A percentile compares a stretch with the other conserved stretches of the same genome.
These are phyloP conservation scores for Luffa aegyptiaca DNA, from an alignment of 306 rosid species.

Conservation along the genomic window DNA sequence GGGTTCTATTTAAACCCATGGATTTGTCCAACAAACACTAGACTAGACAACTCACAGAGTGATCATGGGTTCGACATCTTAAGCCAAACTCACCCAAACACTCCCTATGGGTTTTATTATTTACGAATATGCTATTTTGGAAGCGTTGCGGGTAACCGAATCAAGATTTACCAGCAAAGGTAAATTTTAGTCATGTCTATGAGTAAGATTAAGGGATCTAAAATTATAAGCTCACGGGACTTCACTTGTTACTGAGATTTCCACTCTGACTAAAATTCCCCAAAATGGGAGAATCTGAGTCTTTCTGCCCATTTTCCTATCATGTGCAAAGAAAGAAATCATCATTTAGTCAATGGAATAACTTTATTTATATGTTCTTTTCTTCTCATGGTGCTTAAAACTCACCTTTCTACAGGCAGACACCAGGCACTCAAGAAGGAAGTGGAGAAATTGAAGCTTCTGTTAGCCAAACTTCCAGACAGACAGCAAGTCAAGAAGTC, in stretches of 20 bases:
- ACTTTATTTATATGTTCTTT: neutral
- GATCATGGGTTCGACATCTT: neutral
- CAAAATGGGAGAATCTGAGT: neutral
- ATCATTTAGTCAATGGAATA: neutral
- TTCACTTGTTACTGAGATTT: neutral
- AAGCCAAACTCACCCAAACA: neutral
- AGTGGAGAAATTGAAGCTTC: constrained; percentile 13
- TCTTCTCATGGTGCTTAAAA: neutral
- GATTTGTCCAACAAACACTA: neutral
- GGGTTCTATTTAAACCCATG: neutral
- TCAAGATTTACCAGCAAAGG: neutral
- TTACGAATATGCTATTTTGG: neutral
- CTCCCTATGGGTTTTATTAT: neutral
- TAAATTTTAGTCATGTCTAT: neutral
- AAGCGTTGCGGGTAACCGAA: neutral
- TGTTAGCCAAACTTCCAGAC: constrained; percentile 8
- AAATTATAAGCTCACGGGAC: neutral
- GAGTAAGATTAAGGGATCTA: neutral
- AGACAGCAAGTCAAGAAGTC: constrained; percentile 6
- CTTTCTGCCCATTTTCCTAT: neutral
- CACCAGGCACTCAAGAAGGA: constrained; percentile 24
- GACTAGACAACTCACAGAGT: neutral
- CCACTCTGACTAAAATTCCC: neutral
- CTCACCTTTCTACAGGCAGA: constrained; percentile 17
- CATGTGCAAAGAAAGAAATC: neutral